A percentile compares a stretch with the other conserved stretches of the same genome.
These are phyloP conservation scores for Anisodus acutangulus DNA, from an alignment of 257 asterid species.

Conservation along the genomic window DNA sequence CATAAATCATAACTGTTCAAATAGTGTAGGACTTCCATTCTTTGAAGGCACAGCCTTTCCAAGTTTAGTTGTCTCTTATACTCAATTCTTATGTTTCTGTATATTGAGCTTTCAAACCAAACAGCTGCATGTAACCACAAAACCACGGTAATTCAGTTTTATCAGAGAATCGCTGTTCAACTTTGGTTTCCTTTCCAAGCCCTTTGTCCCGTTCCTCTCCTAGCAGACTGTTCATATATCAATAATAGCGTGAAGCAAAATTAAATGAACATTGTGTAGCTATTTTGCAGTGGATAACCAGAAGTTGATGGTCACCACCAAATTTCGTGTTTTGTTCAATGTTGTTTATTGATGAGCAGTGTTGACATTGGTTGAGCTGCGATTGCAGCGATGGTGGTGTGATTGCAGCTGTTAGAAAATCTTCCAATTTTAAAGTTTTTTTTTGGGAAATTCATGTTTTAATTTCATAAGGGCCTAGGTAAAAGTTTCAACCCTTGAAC, in stretches of 20 bases:
- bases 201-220: not conserved
- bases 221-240: not conserved
- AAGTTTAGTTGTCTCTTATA: not conserved
- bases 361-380: too few relatives aligned
- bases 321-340: not conserved
- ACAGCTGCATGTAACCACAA: not conserved
- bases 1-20: not conserved
- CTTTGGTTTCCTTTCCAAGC: not conserved
- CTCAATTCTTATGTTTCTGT: not conserved
- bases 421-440: too few relatives aligned
- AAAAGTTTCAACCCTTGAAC: too few relatives aligned
- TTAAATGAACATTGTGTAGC: not conserved
- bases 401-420: too few relatives aligned
- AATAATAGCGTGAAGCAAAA: not conserved
- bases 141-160: too few relatives aligned
- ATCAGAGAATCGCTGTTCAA: not conserved
- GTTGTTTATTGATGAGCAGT: not conserved
- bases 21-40: not conserved
- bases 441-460: too few relatives aligned
- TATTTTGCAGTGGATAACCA: not conserved
- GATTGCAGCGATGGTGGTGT: too few relatives aligned
- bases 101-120: not conserved
- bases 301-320: not conserved
- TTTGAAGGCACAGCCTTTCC: not conserved
- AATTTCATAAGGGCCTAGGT: too few relatives aligned